Evolutionary conservation across 306 rosid species (phyloP).

Genomic region (Mimosa pudica): DNA sequence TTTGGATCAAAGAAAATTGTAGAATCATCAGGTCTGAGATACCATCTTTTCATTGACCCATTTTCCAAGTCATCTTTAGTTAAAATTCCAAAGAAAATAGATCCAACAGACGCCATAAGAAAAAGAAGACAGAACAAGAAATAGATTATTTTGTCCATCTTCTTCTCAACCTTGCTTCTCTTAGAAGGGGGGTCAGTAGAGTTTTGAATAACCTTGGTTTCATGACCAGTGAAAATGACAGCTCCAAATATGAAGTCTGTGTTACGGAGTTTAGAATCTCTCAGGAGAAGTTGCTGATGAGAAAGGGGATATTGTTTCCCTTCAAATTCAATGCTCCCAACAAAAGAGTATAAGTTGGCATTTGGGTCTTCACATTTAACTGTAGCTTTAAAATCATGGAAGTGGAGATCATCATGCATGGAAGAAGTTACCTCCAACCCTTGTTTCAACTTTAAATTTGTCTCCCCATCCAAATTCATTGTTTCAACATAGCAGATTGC

Average conservation of each 20-base stretch:
- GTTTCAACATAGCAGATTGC: slow-evolving; percentile 96
- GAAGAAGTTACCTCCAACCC: slow-evolving; percentile 77
- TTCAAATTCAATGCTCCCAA: slow-evolving; percentile 74
- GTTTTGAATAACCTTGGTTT: slow-evolving; percentile 92
- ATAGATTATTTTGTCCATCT: slow-evolving; percentile 88
- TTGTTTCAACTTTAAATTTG: slow-evolving; percentile 87
- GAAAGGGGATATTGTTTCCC: slow-evolving; percentile 66
- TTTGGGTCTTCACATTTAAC: slow-evolving; percentile 94
- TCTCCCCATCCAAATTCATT: slow-evolving; percentile 97
- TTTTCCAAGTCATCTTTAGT: slow-evolving; percentile 71
- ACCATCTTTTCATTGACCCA: slow-evolving; percentile 84
- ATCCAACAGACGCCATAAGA: slow-evolving; percentile 76
- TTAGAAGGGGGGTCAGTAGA: slow-evolving; percentile 90
- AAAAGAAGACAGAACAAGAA: slow-evolving; percentile 67
- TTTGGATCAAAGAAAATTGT: slow-evolving; percentile 77
- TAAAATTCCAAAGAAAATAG: slow-evolving; percentile 72
- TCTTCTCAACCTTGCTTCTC: slow-evolving; percentile 90
- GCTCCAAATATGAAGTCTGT: slow-evolving; percentile 83
- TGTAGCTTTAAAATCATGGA: slow-evolving; percentile 59
- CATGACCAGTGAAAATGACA: slow-evolving; percentile 82
- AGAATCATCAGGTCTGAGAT: slow-evolving; percentile 82
- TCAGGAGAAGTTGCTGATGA: slow-evolving; percentile 87
- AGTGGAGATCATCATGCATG: slow-evolving; percentile 54
- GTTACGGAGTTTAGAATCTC: slow-evolving; percentile 94
- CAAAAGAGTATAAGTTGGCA: slow-evolving; percentile 83